Evolutionary conservation across 768 basidiomycete species (phyloP).

Genomic region (Phylloporus arenicola): DNA sequence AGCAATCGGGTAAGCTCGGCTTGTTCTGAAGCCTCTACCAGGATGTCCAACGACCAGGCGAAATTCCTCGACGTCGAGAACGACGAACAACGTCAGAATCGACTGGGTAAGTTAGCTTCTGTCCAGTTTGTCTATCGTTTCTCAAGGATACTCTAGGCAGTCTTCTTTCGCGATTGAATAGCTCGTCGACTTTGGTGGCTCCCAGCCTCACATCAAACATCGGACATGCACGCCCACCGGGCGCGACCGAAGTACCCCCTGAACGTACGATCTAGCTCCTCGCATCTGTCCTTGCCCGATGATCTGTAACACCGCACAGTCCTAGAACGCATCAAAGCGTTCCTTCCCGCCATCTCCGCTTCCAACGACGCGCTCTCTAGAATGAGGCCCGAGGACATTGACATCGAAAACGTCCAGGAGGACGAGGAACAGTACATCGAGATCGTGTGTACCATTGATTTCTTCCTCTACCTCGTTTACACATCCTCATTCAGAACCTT

Average conservation of each 20-base stretch:
- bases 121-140: neutral
- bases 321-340: slow-evolving; percentile 58
- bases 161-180: slow-evolving; percentile 38
- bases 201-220: slow-evolving; percentile 30
- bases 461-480: neutral
- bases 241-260: slow-evolving; percentile 38
- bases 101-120: slow-evolving; percentile 32
- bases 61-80: slow-evolving; percentile 43
- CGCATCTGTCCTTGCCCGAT: slow-evolving; percentile 1
- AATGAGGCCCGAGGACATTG: slow-evolving; percentile 51
- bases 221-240: slow-evolving; percentile 27
- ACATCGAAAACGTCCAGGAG: slow-evolving; percentile 59
- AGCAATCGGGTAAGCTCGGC: neutral
- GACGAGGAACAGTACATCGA: slow-evolving; percentile 54
- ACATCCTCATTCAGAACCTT: slow-evolving; percentile 43
- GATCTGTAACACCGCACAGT: slow-evolving; percentile 36
- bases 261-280: slow-evolving; percentile 39
- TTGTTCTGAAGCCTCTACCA: neutral
- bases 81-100: slow-evolving; percentile 38
- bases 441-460: slow-evolving; percentile 42
- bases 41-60: slow-evolving; percentile 8
- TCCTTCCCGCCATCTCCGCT: slow-evolving; percentile 61
- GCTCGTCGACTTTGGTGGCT: slow-evolving; percentile 9
- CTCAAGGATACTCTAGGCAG: slow-evolving; percentile 27
- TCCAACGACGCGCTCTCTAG: slow-evolving; percentile 53